Evolutionary conservation across 2,329 filamentous ascomycete species (phyloP).

Genomic region (Metarhizium rileyi): DNA sequence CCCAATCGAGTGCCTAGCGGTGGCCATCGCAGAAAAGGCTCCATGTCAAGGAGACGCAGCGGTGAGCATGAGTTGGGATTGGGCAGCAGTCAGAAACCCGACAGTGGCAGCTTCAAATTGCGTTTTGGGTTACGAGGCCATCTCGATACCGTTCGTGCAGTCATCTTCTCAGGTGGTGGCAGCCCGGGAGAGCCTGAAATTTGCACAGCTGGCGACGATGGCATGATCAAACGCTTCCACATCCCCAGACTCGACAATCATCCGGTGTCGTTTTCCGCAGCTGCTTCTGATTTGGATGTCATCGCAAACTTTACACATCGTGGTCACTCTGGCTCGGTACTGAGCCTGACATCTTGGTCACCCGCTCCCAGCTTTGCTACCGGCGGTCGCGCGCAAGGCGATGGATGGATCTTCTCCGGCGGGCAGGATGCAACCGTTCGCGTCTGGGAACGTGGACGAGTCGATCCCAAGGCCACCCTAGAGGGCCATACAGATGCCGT

Average conservation of each 20-base stretch:
- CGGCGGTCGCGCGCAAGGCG: constrained; percentile 76
- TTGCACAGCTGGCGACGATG: constrained; percentile 91
- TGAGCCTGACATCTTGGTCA: constrained; percentile 78
- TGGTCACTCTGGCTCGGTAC: constrained; percentile 84
- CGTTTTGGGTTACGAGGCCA: constrained; percentile 87
- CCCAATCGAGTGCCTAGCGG: constrained; percentile 59
- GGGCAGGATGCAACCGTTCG: constrained; percentile 88
- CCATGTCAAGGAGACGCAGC: constrained; percentile 61
- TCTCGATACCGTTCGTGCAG: constrained; percentile 83
- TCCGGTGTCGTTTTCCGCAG: constrained; percentile 33
- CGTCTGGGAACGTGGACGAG: constrained; percentile 89
- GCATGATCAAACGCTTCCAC: constrained; percentile 93
- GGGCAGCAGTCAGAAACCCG: constrained; percentile 46
- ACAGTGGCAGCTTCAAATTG: constrained; percentile 78
- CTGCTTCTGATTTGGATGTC: constrained; percentile 76
- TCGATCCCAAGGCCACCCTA: constrained; percentile 89
- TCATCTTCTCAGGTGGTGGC: constrained; percentile 94
- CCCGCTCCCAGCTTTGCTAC: constrained; percentile 82
- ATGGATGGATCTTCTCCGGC: constrained; percentile 98
- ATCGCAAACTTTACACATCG: constrained; percentile 91
- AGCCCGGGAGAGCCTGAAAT: constrained; percentile 94
- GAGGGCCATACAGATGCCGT: constrained; percentile 94
- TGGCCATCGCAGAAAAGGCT: constrained; percentile 66
- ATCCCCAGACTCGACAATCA: constrained; percentile 69
- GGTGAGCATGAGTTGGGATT: constrained; percentile 55